Evolutionary conservation across 441 rosid genomes (phyloP), one percentile per base, ranked within the genome.

Genomic region (Erodium texanum): DNA sequence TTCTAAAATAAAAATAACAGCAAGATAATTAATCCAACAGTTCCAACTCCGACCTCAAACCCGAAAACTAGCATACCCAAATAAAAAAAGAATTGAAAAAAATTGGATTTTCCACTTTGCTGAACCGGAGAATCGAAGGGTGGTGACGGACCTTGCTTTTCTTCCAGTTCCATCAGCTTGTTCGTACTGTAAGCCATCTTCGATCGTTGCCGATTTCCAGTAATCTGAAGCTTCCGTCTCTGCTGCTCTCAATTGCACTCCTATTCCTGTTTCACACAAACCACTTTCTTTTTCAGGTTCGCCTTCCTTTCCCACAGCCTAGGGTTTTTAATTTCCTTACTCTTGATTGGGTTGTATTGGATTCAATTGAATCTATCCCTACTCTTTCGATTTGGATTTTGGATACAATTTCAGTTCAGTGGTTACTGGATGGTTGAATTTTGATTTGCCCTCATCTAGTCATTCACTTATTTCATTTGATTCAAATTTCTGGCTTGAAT

Each of bases 241-340:
- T 11, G 64, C 64, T 61, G 64, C 34, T 61, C 27, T 61, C 64
- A 61, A 61, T 23, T 61, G 29, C 64, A 23, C 32, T 24, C 34
- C 8, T 58, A 2, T 22, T 14, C 11, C 45, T 7, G 9, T 38
- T 7, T 38, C 29, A 27, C 29, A 27, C 45, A 38, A 1, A 10
- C 11, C 11, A 38, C 11, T 7, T 52, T 2, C 19, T 56, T 27
- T 22, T 56, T 8, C 62, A 56, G 62, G 62, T 56, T 56, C 20
- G 45, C 8, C 24, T 19, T 12, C 9, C 62, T 23, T 18, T 24
- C 12, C 10, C 12, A 22, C 9, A 23, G 3, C 24, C 24, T 56
- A 56, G 62, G 62, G 62, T 56, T 56, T 56, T 5, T 56, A 56
- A 20, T 56, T 56, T 56, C 62, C 3, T 56, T 27, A 27, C 24